Percentiles rank a stretch among this genome's conserved stretches.
These are phyloP conservation scores for Nitzschia palea DNA, from an alignment of 108 stramenopile genomes.

Conservation along the genomic window DNA sequence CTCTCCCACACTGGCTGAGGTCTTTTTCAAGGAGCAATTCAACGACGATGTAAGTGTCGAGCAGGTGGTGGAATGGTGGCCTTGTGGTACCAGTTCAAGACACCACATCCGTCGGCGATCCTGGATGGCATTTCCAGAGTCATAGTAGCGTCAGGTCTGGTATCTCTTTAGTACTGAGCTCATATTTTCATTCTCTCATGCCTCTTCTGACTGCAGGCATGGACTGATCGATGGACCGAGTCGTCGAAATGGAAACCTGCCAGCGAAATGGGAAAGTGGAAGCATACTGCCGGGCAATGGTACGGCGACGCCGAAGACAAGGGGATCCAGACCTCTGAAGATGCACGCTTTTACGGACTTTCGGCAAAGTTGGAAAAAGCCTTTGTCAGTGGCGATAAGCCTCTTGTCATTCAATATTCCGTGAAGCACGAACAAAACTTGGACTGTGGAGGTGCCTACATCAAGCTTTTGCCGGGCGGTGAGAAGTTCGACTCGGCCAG, in stretches of 20 bases:
- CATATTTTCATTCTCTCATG: not conserved
- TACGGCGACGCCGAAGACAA: constrained; percentile 87
- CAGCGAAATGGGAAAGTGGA: constrained; percentile 93
- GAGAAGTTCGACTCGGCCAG: constrained; percentile 68
- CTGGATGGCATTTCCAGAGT: not conserved
- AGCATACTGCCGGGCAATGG: constrained; percentile 91
- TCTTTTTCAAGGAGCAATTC: constrained; percentile 87
- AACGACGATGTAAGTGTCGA: constrained; percentile 82
- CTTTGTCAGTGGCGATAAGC: constrained; percentile 85
- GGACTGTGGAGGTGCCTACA: constrained; percentile 99
- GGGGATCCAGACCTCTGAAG: constrained; percentile 92
- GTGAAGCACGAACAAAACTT: constrained; percentile 98
- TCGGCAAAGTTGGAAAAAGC: constrained; percentile 84
- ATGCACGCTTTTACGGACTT: constrained; percentile 95
- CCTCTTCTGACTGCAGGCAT: constrained; percentile 43
- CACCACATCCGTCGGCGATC: too few relatives aligned
- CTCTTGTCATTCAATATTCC: constrained; percentile 94
- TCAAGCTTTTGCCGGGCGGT: constrained; percentile 93
- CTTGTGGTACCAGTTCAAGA: too few relatives aligned
- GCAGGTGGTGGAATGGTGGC: too few relatives aligned
- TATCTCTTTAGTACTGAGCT: not conserved
- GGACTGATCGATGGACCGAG: constrained; percentile 90
- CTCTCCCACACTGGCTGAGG: constrained; percentile 54
- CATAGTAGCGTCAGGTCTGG: not conserved
- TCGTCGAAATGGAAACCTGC: constrained; percentile 93